These are phyloP conservation scores for Gastrodia elata DNA, from an alignment of 106 monocot species.

Conservation along the genomic window DNA sequence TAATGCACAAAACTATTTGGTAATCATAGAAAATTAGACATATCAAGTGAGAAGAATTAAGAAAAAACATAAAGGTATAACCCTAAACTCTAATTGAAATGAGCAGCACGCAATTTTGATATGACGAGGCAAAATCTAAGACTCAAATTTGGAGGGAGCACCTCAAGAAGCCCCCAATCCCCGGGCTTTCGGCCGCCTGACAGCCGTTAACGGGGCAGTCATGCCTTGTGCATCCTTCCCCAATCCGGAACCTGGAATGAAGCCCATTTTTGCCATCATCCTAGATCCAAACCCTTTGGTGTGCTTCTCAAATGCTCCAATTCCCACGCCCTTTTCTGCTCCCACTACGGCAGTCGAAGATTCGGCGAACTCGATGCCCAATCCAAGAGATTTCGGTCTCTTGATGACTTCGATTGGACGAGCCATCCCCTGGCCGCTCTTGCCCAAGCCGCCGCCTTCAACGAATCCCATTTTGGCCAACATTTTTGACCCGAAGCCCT, in stretches of 20 bases:
- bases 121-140: too few relatives aligned
- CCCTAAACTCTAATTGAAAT: too few relatives aligned
- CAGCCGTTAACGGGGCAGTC: conserved; percentile 45
- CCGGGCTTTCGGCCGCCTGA: conserved; percentile 40
- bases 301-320: conserved; percentile 76
- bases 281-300: conserved; percentile 88
- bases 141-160: too few relatives aligned
- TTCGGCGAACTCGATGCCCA: conserved; percentile 55
- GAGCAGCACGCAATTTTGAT: too few relatives aligned
- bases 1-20: too few relatives aligned
- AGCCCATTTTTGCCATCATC: conserved; percentile 95
- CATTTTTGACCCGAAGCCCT: conserved; percentile 90
- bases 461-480: conserved; percentile 95
- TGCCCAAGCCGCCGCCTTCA: conserved; percentile 75
- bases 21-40: too few relatives aligned
- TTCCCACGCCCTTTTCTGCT: not conserved
- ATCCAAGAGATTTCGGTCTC: conserved; percentile 78
- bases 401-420: conserved; percentile 58
- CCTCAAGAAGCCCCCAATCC: conserved; percentile 37
- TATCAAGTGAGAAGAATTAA: too few relatives aligned
- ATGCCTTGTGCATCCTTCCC: conserved; percentile 79
- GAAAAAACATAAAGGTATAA: too few relatives aligned
- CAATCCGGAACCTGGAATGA: conserved; percentile 53
- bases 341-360: not conserved
- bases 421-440: conserved; percentile 70